Percentiles rank a stretch among this genome's conserved stretches.
These are phyloP conservation scores for Fusarium ramigenum DNA, from an alignment of 2,329 filamentous ascomycete species.

Conservation along the genomic window DNA sequence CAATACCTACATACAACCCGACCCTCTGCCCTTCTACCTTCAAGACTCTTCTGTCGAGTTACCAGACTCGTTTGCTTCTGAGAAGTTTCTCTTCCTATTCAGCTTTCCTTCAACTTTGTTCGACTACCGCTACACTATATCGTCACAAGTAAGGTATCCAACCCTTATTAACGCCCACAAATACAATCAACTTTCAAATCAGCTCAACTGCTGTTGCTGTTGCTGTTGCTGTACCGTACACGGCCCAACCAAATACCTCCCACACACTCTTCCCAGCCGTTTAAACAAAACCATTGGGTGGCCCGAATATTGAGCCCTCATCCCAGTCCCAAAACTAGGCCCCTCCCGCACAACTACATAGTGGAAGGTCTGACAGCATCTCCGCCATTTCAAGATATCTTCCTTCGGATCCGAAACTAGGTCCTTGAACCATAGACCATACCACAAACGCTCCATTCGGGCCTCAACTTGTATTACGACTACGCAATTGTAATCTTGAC, in stretches of 20 bases:
- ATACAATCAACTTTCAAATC: background rate
- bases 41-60: slow-evolving; percentile 2
- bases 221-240: slow-evolving; percentile 5
- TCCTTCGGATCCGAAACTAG: background rate
- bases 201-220: background rate
- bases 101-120: background rate
- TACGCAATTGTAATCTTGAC: background rate
- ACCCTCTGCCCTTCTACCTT: background rate
- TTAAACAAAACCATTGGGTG: background rate
- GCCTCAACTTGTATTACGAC: background rate
- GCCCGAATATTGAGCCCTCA: slow-evolving; percentile 3
- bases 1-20: slow-evolving; percentile 13
- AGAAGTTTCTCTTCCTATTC: background rate
- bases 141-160: background rate
- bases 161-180: slow-evolving; percentile 14
- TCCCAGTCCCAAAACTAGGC: slow-evolving; percentile 2
- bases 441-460: background rate
- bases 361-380: slow-evolving; percentile 7
- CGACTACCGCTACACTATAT: background rate
- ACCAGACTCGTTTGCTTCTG: slow-evolving; percentile 6
- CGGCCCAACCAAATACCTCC: background rate
- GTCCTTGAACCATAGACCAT: background rate
- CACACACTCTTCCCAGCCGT: background rate
- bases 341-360: slow-evolving; percentile 9
- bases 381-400: slow-evolving; percentile 5